Evolutionary conservation across 2,329 filamentous ascomycete species (phyloP), one percentile per base, ranked within the genome.

Genomic region (Hortaea sp.): DNA sequence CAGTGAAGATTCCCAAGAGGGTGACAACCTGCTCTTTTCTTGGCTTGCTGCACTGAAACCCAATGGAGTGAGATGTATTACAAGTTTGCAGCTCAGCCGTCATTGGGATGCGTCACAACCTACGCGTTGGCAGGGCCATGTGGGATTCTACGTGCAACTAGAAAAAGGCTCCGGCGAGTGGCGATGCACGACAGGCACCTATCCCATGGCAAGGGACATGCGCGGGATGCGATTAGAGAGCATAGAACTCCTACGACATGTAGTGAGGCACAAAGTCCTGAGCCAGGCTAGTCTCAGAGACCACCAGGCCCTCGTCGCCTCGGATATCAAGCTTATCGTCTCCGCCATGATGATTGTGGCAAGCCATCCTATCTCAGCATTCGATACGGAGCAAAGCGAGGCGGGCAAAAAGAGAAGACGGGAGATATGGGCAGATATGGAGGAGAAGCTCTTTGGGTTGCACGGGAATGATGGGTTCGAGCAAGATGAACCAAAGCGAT

Each of bases 141-240:
- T 58, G 1, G 58, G 57, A 5, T 61, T 61, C 44, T 59, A 61
- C 39, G 20, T 61, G 1, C 49, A 49, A 9, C 30, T 60, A 4
- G 39, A 49, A 34, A 40, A 39, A n/a, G 44, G 34, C 20, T 39
- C 35, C 5, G 44, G 48, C 9, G 31, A 7, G 6, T 53, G 52
- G 52, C 13, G 31, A 10, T 45, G 42, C 39, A 45, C 29, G 7
- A 37, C 45, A 4, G 51, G 51, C 28, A 55, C 53, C 5, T 52
- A 50, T 37, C 51, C 47, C 11, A 42, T 49, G 7, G 45, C 39
- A 7, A 50, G 52, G 31, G 57, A 60, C 39, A 20, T 44, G 10
- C 46, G 53, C 40, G 52, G 45, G 11, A 53, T 56, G 54, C 51
- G 58, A 4, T 41, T 49, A 3, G 53, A 53, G 37, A 57, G 53